Base-by-base conservation (phyloP, 208 protist genomes). In the Wallacemonas rigidus region DNA sequence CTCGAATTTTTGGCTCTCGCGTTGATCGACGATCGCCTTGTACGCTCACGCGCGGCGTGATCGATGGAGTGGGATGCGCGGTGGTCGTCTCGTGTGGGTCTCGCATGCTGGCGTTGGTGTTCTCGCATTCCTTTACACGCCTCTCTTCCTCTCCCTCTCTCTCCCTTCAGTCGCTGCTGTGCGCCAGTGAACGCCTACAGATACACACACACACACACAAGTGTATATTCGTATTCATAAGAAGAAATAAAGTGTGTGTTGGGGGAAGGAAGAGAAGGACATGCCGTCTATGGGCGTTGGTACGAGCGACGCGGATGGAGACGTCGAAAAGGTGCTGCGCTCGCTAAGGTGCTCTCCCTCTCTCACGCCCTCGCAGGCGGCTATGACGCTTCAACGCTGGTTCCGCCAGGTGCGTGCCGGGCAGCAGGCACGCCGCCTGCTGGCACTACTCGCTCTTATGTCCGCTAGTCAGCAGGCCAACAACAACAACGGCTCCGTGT, bases 311-410 rank as follows among this genome's bases (percentile, higher is more conserved):
- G 43, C 5, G 40, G 41, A 39, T 26, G 26, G 26, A 26, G 26
- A 26, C 26, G 26, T 26, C 26, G 26, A 0, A 26, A 26, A 26
- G 26, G 26, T 26, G 26, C 26, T 26, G 26, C 26, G 26, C 26
- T 26, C 26, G 26, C 26, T 0, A 26, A 15, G 0, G 48, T 53
- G 9, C 14, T 11, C 8, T 11, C 14, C 55, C 55, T 60, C 14
- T 35, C 55, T 26, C 26, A 26, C 26, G 26, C 26, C 26, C 26
- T 26, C 26, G 26, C 26, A 48, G 7, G 60, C n/a, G 8, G 40
- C 69, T n/a, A 71, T 77, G 4, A 38, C 60, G 7, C 74, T 85
- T 67, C 80, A 85, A 63, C 72, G 70, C 17, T 80, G 80, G 80
- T 43, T 68, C 38, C 56, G 62, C 7, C 60, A 58, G 5, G 71